phyloP scores from a whole-genome alignment of 441 rosid genomes.

The Pelargonium myrrhifolium region DNA sequence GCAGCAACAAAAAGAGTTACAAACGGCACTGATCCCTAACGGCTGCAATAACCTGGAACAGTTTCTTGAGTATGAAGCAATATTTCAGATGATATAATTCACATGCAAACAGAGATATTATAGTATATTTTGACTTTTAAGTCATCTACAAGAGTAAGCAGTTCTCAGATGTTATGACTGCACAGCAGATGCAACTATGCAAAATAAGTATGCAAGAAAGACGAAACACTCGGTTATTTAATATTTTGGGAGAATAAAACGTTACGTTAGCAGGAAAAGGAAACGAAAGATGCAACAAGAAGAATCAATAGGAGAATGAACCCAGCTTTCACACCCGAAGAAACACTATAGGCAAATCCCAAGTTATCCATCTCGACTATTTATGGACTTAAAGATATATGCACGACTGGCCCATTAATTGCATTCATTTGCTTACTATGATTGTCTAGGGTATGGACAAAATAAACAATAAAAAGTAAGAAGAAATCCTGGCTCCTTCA shows the following conservation, averaged over 20 bases:
- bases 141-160: not conserved
- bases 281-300: not conserved
- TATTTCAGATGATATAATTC: constrained; percentile 6
- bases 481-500: not conserved
- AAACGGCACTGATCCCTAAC: not conserved
- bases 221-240: not conserved
- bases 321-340: not conserved
- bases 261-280: not conserved
- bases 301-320: not conserved
- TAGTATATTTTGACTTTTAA: not conserved
- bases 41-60: not conserved
- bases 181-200: not conserved
- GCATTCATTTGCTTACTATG: not conserved
- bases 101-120: not conserved
- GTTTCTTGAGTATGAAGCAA: constrained; percentile 10
- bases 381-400: constrained; percentile 1
- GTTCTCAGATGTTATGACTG: constrained; percentile 2
- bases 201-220: not conserved
- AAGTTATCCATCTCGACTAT: constrained; percentile 2
- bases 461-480: not conserved
- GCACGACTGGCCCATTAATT: not conserved
- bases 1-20: constrained; percentile 28
- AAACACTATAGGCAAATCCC: not conserved
- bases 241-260: not conserved
- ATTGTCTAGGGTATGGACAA: not conserved